A percentile compares a stretch with the other conserved stretches of the same genome.
Evolutionary conservation across 139 green algal genomes (phyloP).

Genomic region (Chlamydomonas sphaeroides): DNA sequence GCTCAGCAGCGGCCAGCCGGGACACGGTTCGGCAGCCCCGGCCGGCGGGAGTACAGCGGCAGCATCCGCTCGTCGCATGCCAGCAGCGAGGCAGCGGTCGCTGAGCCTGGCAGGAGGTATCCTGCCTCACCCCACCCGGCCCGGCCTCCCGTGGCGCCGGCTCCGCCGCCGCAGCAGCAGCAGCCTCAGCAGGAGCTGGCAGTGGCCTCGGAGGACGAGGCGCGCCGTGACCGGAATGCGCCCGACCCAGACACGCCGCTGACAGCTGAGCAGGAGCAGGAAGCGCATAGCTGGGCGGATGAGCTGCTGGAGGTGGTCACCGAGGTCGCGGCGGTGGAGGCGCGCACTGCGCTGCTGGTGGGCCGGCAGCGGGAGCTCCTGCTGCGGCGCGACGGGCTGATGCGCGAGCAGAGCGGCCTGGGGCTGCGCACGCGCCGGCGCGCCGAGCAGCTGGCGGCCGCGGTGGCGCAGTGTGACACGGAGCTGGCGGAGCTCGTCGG

Average conservation of each 20-base stretch:
- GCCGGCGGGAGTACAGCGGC: background rate
- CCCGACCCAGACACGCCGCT: no score
- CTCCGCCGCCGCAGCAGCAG: no score
- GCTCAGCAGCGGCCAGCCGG: no score
- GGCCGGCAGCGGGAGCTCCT: background rate
- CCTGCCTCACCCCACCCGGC: no score
- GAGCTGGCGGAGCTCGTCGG: constrained; percentile 21
- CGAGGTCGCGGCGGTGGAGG: constrained; percentile 2
- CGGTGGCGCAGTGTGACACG: constrained; percentile 5
- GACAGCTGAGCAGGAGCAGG: background rate
- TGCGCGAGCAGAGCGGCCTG: constrained; percentile 3
- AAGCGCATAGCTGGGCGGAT: background rate
- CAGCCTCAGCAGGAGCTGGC: no score
- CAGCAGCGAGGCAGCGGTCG: no score
- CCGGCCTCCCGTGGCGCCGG: no score
- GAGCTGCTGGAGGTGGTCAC: constrained; percentile 7
- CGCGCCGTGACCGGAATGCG: no score
- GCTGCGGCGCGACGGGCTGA: background rate
- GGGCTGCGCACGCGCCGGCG: constrained; percentile 19
- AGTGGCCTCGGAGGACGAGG: no score
- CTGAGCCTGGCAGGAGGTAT: no score
- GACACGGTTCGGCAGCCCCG: background rate
- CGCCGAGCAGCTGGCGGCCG: background rate
- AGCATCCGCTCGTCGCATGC: no score
- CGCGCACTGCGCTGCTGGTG: constrained; percentile 1